Base-by-base conservation (phyloP, 2,329 filamentous ascomycete species). In the Stemphylium lycopersici region DNA sequence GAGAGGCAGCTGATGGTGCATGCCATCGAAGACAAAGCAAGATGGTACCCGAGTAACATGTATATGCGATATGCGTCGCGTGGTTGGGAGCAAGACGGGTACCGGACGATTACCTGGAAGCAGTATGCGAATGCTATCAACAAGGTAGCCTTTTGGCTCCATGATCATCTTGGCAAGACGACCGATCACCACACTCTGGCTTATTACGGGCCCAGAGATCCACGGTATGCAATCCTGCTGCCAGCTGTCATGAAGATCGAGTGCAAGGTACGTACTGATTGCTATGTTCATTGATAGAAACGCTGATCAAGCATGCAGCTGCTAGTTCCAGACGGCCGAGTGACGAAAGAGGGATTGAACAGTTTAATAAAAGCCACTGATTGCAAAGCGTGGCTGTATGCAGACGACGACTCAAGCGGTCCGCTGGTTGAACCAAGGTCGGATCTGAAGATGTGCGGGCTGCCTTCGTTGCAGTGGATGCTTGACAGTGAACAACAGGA, bases 141-240 rank as follows among this genome's bases (percentile, higher is more conserved):
- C 20, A 20, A 20, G 20, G 20, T 20, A 20, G 20, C 20, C 20
- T 20, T 20, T 4, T 20, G 20, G 20, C 20, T 20, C 20, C 3
- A 4, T 20, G 20, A 20, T 3, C 20, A 20, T 3, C 20, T 20
- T 20, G 20, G 20, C 20, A 20, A 20, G 20, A 4, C 20, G 4
- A 20, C 20, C 7, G 24, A 26, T 8, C 24, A 37, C 15, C 50
- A 61, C 12, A 58, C 59, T 2, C 13, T 65, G 3, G 58, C 57
- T 7, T 65, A 65, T 32, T 43, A 58, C 3, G 62, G 62, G 13
- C 56, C 62, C 7, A 48, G 49, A 34, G 61, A 44, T n/a, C 41
- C 41, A 31, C 3, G 41, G 15, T 44, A 44, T 33, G 41, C 41
- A 7, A 44, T 44, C 2, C 31, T 45, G 15, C 22, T 45, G 15